Base-by-base conservation (phyloP, 768 basidiomycete genomes). In the Pulveroboletus sp. region DNA sequence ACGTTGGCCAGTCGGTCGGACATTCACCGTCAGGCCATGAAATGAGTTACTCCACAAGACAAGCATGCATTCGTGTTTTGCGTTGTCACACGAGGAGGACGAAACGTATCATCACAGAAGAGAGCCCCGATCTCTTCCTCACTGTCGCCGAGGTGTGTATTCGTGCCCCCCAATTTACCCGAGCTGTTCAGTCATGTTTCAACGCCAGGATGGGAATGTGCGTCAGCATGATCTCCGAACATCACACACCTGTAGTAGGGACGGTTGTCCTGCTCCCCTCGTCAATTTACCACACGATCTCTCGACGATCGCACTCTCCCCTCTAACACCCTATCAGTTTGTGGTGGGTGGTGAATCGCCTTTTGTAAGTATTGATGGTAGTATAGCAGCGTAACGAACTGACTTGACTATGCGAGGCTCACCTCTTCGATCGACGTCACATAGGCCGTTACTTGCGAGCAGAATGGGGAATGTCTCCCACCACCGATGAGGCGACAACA, bases 191-290 rank as follows among this genome's bases (percentile, higher is more conserved):
- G 11, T 52, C 54, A 45, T 44, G 50, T 47, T 67, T 27, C 55
- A 51, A 65, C 27, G 35, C 52, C 61, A 92, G 85, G 92, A 95
- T 68, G 91, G 89, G 4, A 78, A 84, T 24, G 90, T 93, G 10
- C 79, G 92, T 22, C 91, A 93, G 61, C 92, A 94, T 63, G 92
- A 95, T 62, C 68, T 94, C 37, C 75, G 92, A 44, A 76, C 77
- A 10, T 68, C 80, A 8, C 81, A 94, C 65, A 66, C 67, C n/a
- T 95, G 92, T 68, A 55, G 67, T 24, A 57, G 62, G 14, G 64
- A 58, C 43, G 70, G 65, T 10, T 95, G 92, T 63, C 84, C 90
- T 20, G 71, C 82, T 16, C 85, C 90, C 2, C 72, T 95, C 14
- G 76, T 90, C 17, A 76, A 77, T 53, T 67, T 89, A 32, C 73